A percentile compares a stretch with the other conserved stretches of the same genome.
Conservation (phyloP, 1,139 yeast species). For the Zygosaccharomyces sapae region DNA sequence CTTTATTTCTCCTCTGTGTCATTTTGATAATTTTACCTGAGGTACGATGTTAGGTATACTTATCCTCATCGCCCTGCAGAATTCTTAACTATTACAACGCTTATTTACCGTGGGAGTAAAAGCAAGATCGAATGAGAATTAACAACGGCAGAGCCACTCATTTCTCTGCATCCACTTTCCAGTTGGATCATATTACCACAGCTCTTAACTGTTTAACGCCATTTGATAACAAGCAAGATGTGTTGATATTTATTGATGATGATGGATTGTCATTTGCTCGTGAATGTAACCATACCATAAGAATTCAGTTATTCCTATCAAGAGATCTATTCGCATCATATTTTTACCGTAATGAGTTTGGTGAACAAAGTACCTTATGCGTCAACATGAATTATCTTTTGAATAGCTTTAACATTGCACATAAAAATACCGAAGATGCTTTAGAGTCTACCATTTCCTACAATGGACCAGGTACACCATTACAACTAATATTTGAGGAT, state of each 20-base stretch:
- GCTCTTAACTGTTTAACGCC: constrained; percentile 34
- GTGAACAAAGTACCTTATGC: constrained; percentile 30
- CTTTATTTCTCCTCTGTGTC: not conserved
- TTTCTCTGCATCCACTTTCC: constrained; percentile 36
- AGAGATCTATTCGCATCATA: constrained; percentile 37
- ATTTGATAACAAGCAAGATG: constrained; percentile 33
- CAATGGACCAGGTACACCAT: constrained; percentile 58
- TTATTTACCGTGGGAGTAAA: not conserved
- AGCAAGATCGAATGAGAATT: not conserved
- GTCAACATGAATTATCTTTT: constrained; percentile 43
- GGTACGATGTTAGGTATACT: not conserved
- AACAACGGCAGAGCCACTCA: constrained; percentile 6
- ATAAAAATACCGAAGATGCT: constrained; percentile 30
- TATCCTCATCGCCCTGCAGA: not conserved
- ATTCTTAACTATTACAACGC: not conserved
- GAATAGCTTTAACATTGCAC: constrained; percentile 44
- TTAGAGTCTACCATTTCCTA: constrained; percentile 49
- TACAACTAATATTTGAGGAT: constrained; percentile 69
- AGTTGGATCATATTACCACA: constrained; percentile 35
- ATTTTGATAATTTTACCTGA: not conserved
- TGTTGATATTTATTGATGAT: constrained; percentile 35
- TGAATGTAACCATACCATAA: constrained; percentile 36
- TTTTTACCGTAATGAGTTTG: constrained; percentile 21
- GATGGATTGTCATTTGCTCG: constrained; percentile 41
- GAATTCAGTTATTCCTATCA: constrained; percentile 34